Evolutionary conservation across 73 alveolate species (phyloP), one percentile per base, ranked within the genome.

Genomic region (Blepharisma japonicum): DNA sequence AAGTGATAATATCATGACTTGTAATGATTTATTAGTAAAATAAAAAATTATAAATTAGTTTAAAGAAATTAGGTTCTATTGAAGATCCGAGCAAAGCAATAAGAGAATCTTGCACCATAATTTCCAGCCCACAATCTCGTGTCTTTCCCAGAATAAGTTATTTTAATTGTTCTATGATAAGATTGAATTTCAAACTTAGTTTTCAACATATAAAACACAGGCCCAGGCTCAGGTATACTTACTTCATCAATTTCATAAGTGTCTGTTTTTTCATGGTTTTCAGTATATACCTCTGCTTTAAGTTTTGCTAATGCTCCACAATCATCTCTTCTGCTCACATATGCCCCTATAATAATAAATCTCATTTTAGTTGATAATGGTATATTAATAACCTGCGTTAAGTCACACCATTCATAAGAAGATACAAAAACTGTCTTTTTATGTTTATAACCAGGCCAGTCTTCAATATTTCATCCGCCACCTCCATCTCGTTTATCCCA

Each of bases 1-100:
- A n/a, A n/a, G n/a, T n/a, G n/a, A n/a, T n/a, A n/a, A n/a, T n/a
- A n/a, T n/a, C n/a, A n/a, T n/a, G n/a, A n/a, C n/a, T n/a, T n/a
- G n/a, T n/a, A n/a, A n/a, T n/a, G n/a, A n/a, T n/a, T n/a, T n/a
- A n/a, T n/a, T n/a, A n/a, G n/a, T n/a, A n/a, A n/a, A n/a, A n/a
- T n/a, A n/a, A n/a, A n/a, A n/a, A n/a, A n/a, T n/a, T n/a, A n/a
- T n/a, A n/a, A n/a, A n/a, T n/a, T n/a, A n/a, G n/a, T n/a, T n/a
- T n/a, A n/a, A n/a, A n/a, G n/a, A n/a, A n/a, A n/a, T n/a, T n/a
- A n/a, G n/a, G n/a, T n/a, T n/a, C n/a, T n/a, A n/a, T n/a, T n/a
- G n/a, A n/a, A n/a, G n/a, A n/a, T n/a, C n/a, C n/a, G 11, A 7
- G 72, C 72, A 56, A 56, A 56, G 72, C 72, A 56, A 56, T 56